These are phyloP conservation scores for Truncatella angustata DNA, from an alignment of 2,329 filamentous ascomycete genomes.

Conservation along the genomic window DNA sequence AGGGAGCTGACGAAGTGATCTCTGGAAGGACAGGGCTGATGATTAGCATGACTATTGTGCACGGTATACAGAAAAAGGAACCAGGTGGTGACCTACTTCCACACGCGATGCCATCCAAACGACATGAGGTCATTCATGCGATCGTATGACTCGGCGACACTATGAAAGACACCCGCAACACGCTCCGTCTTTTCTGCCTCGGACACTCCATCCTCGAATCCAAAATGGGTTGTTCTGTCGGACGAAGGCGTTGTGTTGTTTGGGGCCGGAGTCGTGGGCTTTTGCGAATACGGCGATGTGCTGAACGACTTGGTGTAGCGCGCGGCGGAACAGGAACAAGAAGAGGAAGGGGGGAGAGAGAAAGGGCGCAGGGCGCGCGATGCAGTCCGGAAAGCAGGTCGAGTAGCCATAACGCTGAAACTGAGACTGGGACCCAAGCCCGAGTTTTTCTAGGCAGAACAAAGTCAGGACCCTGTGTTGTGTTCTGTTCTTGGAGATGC, in stretches of 20 bases:
- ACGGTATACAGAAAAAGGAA: too few relatives aligned
- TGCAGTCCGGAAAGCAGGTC: constrained; percentile 23
- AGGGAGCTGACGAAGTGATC: constrained; percentile 92
- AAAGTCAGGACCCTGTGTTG: too few relatives aligned
- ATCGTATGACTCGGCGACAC: constrained; percentile 91
- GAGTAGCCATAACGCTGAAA: constrained; percentile 25
- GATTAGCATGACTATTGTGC: too few relatives aligned
- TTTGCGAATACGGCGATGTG: constrained; percentile 18
- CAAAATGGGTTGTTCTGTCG: constrained; percentile 79
- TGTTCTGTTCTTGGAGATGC: too few relatives aligned
- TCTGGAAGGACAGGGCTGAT: constrained; percentile 29
- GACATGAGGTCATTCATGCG: constrained; percentile 99
- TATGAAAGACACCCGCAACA: constrained; percentile 90
- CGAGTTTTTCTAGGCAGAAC: too few relatives aligned
- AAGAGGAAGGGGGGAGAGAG: constrained; percentile 7
- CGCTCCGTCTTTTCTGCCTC: constrained; percentile 70
- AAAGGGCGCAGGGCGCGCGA: constrained; percentile 16
- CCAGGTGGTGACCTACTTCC: constrained; percentile 80
- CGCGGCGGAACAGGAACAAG: constrained; percentile 9
- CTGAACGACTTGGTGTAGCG: constrained; percentile 18
- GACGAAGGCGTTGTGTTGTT: constrained; percentile 19
- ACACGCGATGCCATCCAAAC: constrained; percentile 90
- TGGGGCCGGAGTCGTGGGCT: constrained; percentile 18
- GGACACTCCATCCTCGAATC: constrained; percentile 75
- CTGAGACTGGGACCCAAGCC: too few relatives aligned